Base-by-base conservation (phyloP, 805 yeast genomes). In the Ogataea paraovalis region DNA sequence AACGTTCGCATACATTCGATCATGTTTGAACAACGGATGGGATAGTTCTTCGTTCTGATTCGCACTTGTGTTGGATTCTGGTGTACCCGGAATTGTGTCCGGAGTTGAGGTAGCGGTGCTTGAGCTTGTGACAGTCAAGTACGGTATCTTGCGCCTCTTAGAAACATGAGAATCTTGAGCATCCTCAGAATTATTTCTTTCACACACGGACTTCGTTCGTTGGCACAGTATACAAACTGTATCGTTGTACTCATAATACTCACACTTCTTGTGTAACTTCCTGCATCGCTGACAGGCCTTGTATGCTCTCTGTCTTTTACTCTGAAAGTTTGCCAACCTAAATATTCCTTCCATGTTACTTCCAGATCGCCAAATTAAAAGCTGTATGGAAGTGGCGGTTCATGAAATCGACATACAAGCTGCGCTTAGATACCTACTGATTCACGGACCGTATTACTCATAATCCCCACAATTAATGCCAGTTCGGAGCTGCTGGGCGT, bases 231-330 rank as follows among this genome's bases (percentile, higher is more conserved):
- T 40, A 32, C 62, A 56, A 5, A 44, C 38, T 3, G 39, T 22
- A 12, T 53, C 45, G 12, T 49, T 41, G 20, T 49, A 19, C 34
- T 47, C 48, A 2, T 27, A 33, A 27, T 34, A 50, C 30, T 33
- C 47, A 44, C 68, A 64, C 32, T 48, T 55, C 34, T 52, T 56
- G 43, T 64, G 68, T 8, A 50, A 38, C 33, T 50, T 54, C 34
- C 61, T 50, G 39, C 68, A 62, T 21, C 60, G 44, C 18, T 48
- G 44, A 41, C 68, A 64, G 4, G 68, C 66, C 27, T 48, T 54
- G 2, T 52, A 28, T 1, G 61, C 45, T 22, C 54, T 48, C 12
- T 43, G 49, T 28, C 51, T 52, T 6, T 52, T 50, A 6, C 52
- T 9, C 3, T 59, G 45, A 39, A 54, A 60, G 2, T 57, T 56